Conservation (phyloP, 2,329 filamentous ascomycete species). For the Dactylonectria estremocensis region DNA sequence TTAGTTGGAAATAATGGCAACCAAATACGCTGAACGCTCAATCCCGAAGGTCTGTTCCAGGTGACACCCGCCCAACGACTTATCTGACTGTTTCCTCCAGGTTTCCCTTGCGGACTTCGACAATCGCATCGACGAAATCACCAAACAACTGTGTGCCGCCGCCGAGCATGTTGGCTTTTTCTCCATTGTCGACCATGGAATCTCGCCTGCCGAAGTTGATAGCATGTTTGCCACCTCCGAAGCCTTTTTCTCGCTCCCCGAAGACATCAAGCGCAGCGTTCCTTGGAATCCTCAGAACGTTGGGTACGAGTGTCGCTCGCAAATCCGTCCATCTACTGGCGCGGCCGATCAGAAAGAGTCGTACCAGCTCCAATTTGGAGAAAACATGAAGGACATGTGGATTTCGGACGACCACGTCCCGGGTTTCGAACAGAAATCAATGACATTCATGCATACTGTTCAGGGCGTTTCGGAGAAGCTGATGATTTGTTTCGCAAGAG, state of each 20-base stretch:
- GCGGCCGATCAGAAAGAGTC: neutral
- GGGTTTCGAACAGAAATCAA: neutral
- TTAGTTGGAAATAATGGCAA: neutral
- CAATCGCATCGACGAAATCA: neutral
- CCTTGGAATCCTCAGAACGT: neutral
- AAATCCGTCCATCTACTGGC: neutral
- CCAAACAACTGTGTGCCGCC: neutral
- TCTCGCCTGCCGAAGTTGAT: neutral
- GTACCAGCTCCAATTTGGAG: neutral
- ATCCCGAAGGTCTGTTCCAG: neutral
- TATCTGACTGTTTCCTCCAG: neutral
- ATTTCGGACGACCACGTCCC: neutral
- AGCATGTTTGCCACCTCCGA: neutral
- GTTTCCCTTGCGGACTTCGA: neutral
- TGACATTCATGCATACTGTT: neutral
- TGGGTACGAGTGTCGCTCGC: neutral
- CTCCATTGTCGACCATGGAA: neutral
- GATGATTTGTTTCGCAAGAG: neutral
- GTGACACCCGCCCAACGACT: neutral
- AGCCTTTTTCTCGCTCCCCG: neutral
- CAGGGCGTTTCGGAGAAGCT: neutral
- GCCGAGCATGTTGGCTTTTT: neutral
- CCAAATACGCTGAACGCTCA: neutral
- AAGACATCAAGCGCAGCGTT: neutral
- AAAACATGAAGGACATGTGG: neutral